These are phyloP conservation scores for Strigomonas culicis DNA, from an alignment of 208 protist genomes.

Conservation along the genomic window DNA sequence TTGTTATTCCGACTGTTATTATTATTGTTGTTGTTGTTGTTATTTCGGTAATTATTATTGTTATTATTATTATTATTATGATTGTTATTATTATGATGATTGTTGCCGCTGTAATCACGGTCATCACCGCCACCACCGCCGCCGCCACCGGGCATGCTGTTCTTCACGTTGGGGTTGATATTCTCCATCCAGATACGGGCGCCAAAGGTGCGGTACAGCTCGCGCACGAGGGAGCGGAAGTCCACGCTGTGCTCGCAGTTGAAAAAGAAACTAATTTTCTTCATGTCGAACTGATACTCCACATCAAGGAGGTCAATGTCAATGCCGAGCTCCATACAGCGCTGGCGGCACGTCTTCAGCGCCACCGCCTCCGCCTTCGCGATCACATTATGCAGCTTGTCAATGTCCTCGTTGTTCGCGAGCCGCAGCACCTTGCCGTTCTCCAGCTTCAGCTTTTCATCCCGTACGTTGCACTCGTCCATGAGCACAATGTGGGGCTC, in stretches of 20 bases:
- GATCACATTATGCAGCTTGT: conserved; percentile 75
- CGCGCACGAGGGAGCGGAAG: conserved; percentile 83
- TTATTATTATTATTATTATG: conserved; percentile 17
- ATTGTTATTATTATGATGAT: conserved; percentile 16
- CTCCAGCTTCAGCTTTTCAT: conserved; percentile 77
- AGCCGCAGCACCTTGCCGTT: conserved; percentile 66
- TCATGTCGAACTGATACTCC: conserved; percentile 93
- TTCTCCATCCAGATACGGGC: conserved; percentile 93
- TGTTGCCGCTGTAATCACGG: conserved; percentile 6
- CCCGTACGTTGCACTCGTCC: conserved; percentile 61
- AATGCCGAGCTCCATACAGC: conserved; percentile 75
- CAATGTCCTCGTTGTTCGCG: conserved; percentile 66
- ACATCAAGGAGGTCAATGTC: conserved; percentile 78
- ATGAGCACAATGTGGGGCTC: conserved; percentile 36
- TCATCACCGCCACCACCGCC: conserved; percentile 26
- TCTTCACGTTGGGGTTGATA: conserved; percentile 83
- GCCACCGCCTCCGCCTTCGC: conserved; percentile 75
- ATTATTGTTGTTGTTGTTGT: conserved; percentile 20
- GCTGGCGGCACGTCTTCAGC: conserved; percentile 82
- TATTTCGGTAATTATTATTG: conserved; percentile 18
- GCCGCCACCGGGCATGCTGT: conserved; percentile 56
- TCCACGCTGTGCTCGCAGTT: conserved; percentile 86
- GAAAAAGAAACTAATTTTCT: conserved; percentile 93
- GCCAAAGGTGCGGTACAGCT: conserved; percentile 88
- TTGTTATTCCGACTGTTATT: conserved; percentile 21